Evolutionary conservation across 2,329 filamentous ascomycete genomes (phyloP).

Genomic region (Sporothrix brasiliensis): DNA sequence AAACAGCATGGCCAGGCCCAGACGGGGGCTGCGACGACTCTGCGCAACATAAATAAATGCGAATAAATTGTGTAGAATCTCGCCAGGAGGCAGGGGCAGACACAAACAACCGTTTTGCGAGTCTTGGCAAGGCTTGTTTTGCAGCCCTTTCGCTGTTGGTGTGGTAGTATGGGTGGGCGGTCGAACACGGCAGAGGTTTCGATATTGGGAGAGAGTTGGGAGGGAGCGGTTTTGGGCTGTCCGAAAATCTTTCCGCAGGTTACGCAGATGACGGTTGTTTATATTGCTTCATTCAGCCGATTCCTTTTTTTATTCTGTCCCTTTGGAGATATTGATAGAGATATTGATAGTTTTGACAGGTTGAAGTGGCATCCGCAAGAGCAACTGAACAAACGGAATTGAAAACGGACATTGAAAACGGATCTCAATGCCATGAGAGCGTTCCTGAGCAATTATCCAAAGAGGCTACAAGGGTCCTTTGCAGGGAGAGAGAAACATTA

Average conservation of each 20-base stretch:
- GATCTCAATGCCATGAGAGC: conserved; percentile 16
- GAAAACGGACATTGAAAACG: not conserved
- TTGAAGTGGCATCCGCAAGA: too few species aligned
- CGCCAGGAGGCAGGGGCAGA: not conserved
- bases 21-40: conserved; percentile 12
- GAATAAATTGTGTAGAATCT: not conserved
- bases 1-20: conserved; percentile 2
- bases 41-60: not conserved
- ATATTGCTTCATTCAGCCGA: conserved; percentile 32
- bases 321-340: not conserved
- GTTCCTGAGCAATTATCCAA: conserved; percentile 26
- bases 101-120: not conserved
- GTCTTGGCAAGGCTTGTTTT: conserved; percentile 30
- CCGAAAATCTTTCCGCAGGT: conserved; percentile 9
- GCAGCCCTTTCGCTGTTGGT: not conserved
- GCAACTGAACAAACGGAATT: too few species aligned
- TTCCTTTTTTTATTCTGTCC: conserved; percentile 1
- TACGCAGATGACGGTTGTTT: conserved; percentile 24
- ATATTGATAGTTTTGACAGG: not conserved
- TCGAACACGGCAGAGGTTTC: conserved; percentile 17
- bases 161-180: not conserved
- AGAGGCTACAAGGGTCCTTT: conserved; percentile 9
- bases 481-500: not conserved
- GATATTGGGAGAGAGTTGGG: too few species aligned
- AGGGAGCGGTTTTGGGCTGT: too few species aligned